Conservation (phyloP, 108 stramenopile species). For the Fistulifera pelliculosa region DNA sequence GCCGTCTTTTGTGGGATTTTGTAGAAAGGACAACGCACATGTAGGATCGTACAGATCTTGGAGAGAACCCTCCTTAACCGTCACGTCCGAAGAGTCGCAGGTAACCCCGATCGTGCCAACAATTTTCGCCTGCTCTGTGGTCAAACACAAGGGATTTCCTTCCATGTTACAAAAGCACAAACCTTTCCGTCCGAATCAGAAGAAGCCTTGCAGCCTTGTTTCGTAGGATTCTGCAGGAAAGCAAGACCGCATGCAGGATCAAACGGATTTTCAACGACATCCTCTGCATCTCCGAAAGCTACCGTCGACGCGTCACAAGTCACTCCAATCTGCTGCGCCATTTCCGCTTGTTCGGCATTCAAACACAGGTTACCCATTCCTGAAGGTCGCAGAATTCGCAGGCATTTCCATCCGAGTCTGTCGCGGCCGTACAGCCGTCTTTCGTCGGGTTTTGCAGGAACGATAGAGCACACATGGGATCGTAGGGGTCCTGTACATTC, state of each 20-base stretch:
- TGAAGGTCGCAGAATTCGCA: constrained; percentile 27
- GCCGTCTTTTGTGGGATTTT: constrained; percentile 1
- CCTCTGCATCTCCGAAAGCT: not conserved
- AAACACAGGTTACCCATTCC: constrained; percentile 3
- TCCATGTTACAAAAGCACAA: constrained; percentile 27
- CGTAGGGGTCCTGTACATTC: constrained; percentile 12
- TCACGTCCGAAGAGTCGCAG: constrained; percentile 4
- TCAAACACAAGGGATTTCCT: constrained; percentile 17
- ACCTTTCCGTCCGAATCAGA: constrained; percentile 21
- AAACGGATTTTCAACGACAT: constrained; percentile 1
- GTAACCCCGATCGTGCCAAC: constrained; percentile 18
- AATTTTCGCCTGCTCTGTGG: constrained; percentile 20
- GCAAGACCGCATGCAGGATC: constrained; percentile 11
- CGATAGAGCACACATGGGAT: constrained; percentile 20
- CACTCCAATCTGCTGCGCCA: constrained; percentile 17
- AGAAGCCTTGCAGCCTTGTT: constrained; percentile 11
- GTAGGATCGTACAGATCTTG: constrained; percentile 9
- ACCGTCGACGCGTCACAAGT: constrained; percentile 6
- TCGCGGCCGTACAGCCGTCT: constrained; percentile 17
- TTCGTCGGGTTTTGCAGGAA: constrained; percentile 12
- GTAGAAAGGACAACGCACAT: constrained; percentile 8
- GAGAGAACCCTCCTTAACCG: constrained; percentile 3
- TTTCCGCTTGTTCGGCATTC: constrained; percentile 14
- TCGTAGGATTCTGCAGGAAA: constrained; percentile 4
- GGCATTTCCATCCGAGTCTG: constrained; percentile 25